Evolutionary conservation across 305 asterid species (phyloP).

Genomic region (Fraxinus sp.): DNA sequence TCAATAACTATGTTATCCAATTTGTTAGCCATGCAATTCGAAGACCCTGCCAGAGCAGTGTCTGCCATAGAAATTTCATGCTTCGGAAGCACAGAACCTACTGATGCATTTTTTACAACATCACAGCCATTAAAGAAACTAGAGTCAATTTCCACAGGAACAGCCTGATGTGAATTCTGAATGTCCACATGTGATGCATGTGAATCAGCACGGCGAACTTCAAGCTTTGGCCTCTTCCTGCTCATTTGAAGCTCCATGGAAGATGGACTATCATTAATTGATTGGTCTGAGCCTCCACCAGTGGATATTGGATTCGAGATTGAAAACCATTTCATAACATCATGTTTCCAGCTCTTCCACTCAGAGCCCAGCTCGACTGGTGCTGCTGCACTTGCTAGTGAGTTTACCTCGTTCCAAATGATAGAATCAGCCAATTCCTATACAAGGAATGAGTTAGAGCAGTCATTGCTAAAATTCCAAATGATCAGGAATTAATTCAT

Average conservation of each 20-base stretch:
- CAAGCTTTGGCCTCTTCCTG: slow-evolving; percentile 93
- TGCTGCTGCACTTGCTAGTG: slow-evolving; percentile 50
- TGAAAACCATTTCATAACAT: slow-evolving; percentile 90
- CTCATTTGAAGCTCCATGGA: slow-evolving; percentile 53
- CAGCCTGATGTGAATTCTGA: slow-evolving; percentile 49
- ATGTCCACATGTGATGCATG: slow-evolving; percentile 44
- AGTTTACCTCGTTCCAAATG: slow-evolving; percentile 75
- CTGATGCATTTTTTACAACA: slow-evolving; percentile 29
- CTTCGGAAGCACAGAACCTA: slow-evolving; percentile 51
- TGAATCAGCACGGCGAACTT: slow-evolving; percentile 95
- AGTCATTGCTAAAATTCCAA: slow-evolving; percentile 8
- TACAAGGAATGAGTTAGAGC: slow-evolving; percentile 22
- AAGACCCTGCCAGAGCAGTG: slow-evolving; percentile 38
- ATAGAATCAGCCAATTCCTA: slow-evolving; percentile 84
- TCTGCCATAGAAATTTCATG: slow-evolving; percentile 38
- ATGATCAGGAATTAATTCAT: slow-evolving; percentile 11
- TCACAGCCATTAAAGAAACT: slow-evolving; percentile 47
- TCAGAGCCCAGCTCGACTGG: slow-evolving; percentile 56
- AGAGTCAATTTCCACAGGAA: slow-evolving; percentile 52
- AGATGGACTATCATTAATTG: slow-evolving; percentile 43
- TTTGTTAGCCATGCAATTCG: slow-evolving; percentile 44
- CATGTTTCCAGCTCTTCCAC: slow-evolving; percentile 87
- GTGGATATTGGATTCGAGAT: slow-evolving; percentile 56
- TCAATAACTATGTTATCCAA: slow-evolving; percentile 74
- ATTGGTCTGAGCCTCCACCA: slow-evolving; percentile 48